Base-by-base conservation (phyloP, 306 rosid genomes). In the Lagenaria siceraria region DNA sequence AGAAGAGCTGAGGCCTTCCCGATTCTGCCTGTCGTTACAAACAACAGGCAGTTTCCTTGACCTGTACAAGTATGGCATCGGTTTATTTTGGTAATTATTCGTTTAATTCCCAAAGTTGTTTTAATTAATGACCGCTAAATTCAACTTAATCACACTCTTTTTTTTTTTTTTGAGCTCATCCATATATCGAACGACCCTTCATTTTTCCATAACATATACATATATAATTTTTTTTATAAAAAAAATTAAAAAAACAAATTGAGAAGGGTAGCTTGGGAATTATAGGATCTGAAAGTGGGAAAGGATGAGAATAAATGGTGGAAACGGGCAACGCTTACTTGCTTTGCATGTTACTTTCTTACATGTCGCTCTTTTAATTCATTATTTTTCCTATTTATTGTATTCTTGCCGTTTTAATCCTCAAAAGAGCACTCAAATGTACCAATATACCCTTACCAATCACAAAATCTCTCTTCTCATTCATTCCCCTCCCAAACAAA, bases 41-140 rank as follows among this genome's bases (percentile, higher is more conserved):
- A 90, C 62, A 85, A 80, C 89, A 36, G 86, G 87, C 92, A 87
- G 92, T 87, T 91, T 87, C 86, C 88, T 88, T 87, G 86, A 91
- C 93, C 83, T 76, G 77, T 86, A 84, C 92, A 84, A 82, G 83
- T 78, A 81, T 80, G 81, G 86, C 77, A 83, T 86, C 87, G 74
- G 92, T 82, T 83, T 71, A 78, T 77, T 81, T 79, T 83, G 84
- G 88, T 80, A 89, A 51, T 52, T 71, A 54, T 48, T 11, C 8
- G 18, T 13, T 17, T 66, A 77, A 60, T 88, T 77, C 78, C 80
- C 40, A 9, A 75, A 82, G 43, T 82, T 21, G 76, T 63, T n/a
- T 56, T 43, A 21, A 21, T 21, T 49, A 63, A 38, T 70, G 36
- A 46, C 75, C 75, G 31, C 56, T 40, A 70, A 70, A 43, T 70